Base-by-base conservation (phyloP, 805 yeast species). In the Cyberlindnera lachancei region DNA sequence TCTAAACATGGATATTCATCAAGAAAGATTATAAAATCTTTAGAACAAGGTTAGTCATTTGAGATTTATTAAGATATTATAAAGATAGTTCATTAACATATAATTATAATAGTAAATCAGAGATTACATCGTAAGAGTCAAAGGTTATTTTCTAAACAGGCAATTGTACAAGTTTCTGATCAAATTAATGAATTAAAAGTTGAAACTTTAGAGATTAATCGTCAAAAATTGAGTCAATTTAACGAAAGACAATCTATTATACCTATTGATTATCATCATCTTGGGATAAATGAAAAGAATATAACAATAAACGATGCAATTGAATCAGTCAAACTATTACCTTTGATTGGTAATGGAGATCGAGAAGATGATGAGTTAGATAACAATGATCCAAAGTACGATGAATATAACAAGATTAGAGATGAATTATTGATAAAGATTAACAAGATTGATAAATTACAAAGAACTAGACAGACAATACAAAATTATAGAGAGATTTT, bases 131-230 rank as follows among this genome's bases (percentile, higher is more conserved):
- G 27, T 2, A 36, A 40, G 4, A 33, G 36, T 26, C 40, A 36
- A 7, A 26, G 22, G 18, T 34, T 27, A 15, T 47, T 34, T 32
- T 47, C 54, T 7, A 35, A 36, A 15, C 52, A 51, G 27, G 38
- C 55, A 6, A 34, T 44, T 9, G 36, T 34, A 14, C 45, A 48
- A 21, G 29, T 38, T 4, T 29, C 37, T 13, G 48, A 48, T 15
- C 55, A 51, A 17, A 38, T 49, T 8, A 10, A 19, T 8, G 21
- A 19, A 19, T 15, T 33, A n/a, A n/a, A n/a, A n/a, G n/a, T n/a
- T n/a, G n/a, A n/a, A n/a, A n/a, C n/a, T n/a, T n/a, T n/a, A n/a
- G n/a, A n/a, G n/a, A n/a, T n/a, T n/a, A n/a, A n/a, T n/a, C n/a
- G n/a, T n/a, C n/a, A n/a, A n/a, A n/a, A n/a, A n/a, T n/a, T n/a